Evolutionary conservation across 2,329 filamentous ascomycete genomes (phyloP).

Genomic region (Phyllosticta paracitricarpa): DNA sequence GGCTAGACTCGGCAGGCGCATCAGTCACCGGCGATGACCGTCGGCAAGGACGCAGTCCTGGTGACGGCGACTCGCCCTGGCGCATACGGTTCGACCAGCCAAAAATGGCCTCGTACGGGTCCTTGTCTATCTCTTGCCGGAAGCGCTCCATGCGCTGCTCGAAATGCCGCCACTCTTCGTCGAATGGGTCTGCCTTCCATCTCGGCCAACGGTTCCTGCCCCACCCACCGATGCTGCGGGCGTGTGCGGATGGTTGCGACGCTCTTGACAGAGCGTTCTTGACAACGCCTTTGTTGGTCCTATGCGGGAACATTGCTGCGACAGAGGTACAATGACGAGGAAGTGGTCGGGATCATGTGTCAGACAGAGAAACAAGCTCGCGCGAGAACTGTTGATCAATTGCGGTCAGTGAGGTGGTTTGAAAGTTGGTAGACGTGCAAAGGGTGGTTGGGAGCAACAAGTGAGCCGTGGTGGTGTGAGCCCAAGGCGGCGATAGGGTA

Average conservation of each 20-base stretch:
- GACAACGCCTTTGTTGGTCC: conserved; percentile 1
- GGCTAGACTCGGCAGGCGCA: background rate
- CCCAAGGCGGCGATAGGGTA: background rate
- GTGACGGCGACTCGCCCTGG: conserved; percentile 12
- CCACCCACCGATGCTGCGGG: conserved; percentile 3
- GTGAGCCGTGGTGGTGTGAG: background rate
- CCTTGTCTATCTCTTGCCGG: conserved; percentile 21
- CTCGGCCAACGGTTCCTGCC: conserved; percentile 7
- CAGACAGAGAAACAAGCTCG: background rate
- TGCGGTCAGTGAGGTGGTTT: background rate
- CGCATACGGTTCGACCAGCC: conserved; percentile 29
- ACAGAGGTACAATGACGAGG: background rate
- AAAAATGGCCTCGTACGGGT: conserved; percentile 35
- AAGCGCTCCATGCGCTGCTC: conserved; percentile 4
- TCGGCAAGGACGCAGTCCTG: conserved; percentile 16
- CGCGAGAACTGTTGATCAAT: background rate
- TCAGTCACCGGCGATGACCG: conserved; percentile 13
- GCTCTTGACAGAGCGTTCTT: background rate
- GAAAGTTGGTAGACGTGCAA: background rate
- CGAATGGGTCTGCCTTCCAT: conserved; percentile 1
- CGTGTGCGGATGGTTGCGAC: background rate
- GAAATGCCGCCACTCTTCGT: conserved; percentile 5
- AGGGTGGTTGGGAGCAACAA: background rate
- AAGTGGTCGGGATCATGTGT: background rate
- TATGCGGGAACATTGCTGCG: conserved; percentile 5